phyloP scores from a whole-genome alignment of 2,329 filamentous ascomycete genomes.

The Shiraia sp. region DNA sequence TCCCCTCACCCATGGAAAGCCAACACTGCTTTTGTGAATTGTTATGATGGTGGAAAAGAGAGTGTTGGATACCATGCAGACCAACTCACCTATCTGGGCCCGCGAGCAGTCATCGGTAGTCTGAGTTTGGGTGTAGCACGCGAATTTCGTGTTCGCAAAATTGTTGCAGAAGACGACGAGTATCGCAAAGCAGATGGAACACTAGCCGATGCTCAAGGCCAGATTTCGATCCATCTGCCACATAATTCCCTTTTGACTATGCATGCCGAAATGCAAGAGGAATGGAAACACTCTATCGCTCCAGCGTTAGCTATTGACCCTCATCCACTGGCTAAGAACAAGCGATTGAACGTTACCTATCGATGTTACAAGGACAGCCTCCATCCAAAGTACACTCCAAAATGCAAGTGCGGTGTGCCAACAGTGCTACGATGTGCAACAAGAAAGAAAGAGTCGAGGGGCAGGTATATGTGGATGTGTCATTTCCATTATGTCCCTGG shows the following conservation, averaged over 20 bases:
- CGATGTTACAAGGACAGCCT: constrained; percentile 78
- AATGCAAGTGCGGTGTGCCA: constrained; percentile 74
- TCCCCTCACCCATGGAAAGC: constrained; percentile 74
- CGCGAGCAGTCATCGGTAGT: constrained; percentile 84
- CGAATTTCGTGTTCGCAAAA: constrained; percentile 83
- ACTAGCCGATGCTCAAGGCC: constrained; percentile 70
- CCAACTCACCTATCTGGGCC: constrained; percentile 89
- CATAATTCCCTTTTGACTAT: constrained; percentile 94
- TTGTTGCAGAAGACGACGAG: constrained; percentile 64
- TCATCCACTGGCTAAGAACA: constrained; percentile 79
- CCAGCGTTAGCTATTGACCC: constrained; percentile 78
- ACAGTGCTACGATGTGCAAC: constrained; percentile 76
- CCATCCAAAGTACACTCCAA: constrained; percentile 76
- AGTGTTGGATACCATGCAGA: constrained; percentile 92
- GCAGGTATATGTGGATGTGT: constrained; percentile 94
- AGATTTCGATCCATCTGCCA: constrained; percentile 89
- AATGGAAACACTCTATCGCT: constrained; percentile 88
- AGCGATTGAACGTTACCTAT: constrained; percentile 92
- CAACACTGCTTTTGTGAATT: constrained; percentile 94
- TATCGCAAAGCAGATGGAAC: constrained; percentile 42
- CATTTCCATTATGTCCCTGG: constrained; percentile 73
- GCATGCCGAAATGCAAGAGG: constrained; percentile 98
- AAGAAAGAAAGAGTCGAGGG: constrained; percentile 73
- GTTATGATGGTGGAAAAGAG: constrained; percentile 80
- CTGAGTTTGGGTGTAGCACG: constrained; percentile 89